Conservation (phyloP, 164 flowering plant genomes). For the Stephania cephalantha region DNA sequence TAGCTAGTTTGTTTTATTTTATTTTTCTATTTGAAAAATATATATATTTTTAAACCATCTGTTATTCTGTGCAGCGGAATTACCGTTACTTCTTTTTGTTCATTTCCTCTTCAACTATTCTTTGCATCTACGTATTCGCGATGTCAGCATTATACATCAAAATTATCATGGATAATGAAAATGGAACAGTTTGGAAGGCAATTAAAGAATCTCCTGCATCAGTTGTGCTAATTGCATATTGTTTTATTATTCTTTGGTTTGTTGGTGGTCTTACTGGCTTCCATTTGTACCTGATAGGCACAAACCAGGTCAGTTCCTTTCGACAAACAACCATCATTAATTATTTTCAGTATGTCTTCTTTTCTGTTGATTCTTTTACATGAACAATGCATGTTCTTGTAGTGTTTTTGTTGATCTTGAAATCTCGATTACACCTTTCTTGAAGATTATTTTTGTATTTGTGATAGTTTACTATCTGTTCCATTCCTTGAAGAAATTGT, state of each 20-base stretch:
- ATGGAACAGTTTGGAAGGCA: slow-evolving; percentile 74
- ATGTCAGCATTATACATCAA: slow-evolving; percentile 84
- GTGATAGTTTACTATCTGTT: background rate
- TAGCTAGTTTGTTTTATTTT: no score
- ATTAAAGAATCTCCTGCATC: slow-evolving; percentile 87
- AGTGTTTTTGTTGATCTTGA: background rate
- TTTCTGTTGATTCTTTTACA: background rate
- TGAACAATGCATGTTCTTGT: background rate
- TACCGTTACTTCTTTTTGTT: slow-evolving; percentile 90
- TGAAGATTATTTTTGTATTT: background rate
- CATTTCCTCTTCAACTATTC: slow-evolving; percentile 79
- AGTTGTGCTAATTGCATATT: slow-evolving; percentile 76
- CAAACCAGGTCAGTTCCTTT: slow-evolving; percentile 69
- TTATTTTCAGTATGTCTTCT: background rate
- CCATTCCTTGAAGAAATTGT: background rate
- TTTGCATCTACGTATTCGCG: slow-evolving; percentile 86
- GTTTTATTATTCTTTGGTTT: slow-evolving; percentile 85
- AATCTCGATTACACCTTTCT: no score
- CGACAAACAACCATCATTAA: background rate
- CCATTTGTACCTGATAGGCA: slow-evolving; percentile 81
- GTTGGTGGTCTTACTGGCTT: slow-evolving; percentile 96
- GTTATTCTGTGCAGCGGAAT: slow-evolving; percentile 67
- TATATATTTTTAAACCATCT: slow-evolving; percentile 3
- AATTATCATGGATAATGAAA: slow-evolving; percentile 63
- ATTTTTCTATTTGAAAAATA: no score